These are phyloP conservation scores for Mycena amicta DNA, from an alignment of 768 basidiomycete genomes.

Conservation along the genomic window DNA sequence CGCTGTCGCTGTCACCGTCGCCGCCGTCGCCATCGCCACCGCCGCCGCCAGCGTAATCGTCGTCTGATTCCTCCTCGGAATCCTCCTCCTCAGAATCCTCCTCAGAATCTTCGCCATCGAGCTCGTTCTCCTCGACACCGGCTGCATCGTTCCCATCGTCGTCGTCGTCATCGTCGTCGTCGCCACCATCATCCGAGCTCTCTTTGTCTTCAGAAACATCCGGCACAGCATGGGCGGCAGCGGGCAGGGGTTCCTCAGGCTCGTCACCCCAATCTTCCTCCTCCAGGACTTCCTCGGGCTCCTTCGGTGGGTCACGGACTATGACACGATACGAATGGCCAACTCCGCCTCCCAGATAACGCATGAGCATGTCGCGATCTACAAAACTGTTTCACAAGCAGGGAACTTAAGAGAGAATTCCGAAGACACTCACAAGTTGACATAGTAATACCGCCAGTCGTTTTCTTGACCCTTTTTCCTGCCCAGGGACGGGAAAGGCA, in stretches of 20 bases:
- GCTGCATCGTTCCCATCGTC: neutral
- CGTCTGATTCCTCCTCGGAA: neutral
- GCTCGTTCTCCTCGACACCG: neutral
- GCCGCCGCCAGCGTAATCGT: neutral
- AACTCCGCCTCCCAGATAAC: neutral
- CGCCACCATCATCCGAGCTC: slow-evolving; percentile 18
- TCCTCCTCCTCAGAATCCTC: neutral
- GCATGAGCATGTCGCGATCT: slow-evolving; percentile 1
- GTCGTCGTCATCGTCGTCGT: slow-evolving; percentile 3
- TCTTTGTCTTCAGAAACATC: slow-evolving; percentile 52
- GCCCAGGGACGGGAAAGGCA: neutral
- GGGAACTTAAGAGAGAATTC: too few relatives aligned
- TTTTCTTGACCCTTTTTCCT: neutral
- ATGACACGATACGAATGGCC: neutral
- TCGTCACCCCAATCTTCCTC: neutral
- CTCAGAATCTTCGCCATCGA: neutral
- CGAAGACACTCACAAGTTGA: neutral
- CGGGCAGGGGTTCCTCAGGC: neutral
- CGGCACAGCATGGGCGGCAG: neutral
- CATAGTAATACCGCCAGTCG: neutral
- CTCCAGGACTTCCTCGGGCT: neutral
- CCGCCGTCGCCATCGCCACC: neutral
- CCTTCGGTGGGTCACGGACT: neutral
- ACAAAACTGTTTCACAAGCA: slow-evolving; percentile 1
- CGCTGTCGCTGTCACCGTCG: neutral